phyloP scores from a whole-genome alignment of 495 filamentous ascomycete species.

The Aspergillus funiculosus region DNA sequence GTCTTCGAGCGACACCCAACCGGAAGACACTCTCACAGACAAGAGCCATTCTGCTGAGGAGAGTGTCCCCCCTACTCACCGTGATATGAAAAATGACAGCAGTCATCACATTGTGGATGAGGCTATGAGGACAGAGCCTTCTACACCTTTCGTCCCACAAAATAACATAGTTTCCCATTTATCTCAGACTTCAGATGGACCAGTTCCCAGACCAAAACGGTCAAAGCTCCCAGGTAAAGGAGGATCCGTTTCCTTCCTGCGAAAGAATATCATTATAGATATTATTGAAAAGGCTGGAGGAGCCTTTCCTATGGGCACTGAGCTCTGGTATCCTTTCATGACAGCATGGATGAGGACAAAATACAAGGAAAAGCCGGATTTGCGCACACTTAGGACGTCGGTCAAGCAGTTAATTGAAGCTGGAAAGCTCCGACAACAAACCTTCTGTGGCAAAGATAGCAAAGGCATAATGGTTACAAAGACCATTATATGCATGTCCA shows the following conservation, averaged over 20 bases:
- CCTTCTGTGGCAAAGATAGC: constrained; percentile 55
- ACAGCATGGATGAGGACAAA: constrained; percentile 53
- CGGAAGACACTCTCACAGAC: neutral
- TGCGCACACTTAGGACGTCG: constrained; percentile 45
- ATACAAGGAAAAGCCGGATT: constrained; percentile 44
- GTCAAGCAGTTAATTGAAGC: constrained; percentile 57
- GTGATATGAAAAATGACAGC: neutral
- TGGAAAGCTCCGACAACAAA: constrained; percentile 53
- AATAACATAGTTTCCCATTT: neutral
- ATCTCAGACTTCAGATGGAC: neutral
- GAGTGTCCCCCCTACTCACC: neutral
- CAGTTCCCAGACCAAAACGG: neutral
- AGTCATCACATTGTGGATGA: neutral
- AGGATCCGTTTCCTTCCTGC: constrained; percentile 43
- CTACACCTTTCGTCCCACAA: neutral
- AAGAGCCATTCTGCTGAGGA: neutral
- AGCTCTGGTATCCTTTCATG: constrained; percentile 66
- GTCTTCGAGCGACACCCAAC: neutral
- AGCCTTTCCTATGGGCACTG: constrained; percentile 66
- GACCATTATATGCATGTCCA: constrained; percentile 45
- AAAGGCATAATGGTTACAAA: constrained; percentile 52
- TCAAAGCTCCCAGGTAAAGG: constrained; percentile 23
- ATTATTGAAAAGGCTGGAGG: constrained; percentile 64
- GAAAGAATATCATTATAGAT: constrained; percentile 61
- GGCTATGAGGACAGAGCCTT: neutral